Evolutionary conservation across 2,329 filamentous ascomycete genomes (phyloP).

Genomic region (Xylariaceae sp.): DNA sequence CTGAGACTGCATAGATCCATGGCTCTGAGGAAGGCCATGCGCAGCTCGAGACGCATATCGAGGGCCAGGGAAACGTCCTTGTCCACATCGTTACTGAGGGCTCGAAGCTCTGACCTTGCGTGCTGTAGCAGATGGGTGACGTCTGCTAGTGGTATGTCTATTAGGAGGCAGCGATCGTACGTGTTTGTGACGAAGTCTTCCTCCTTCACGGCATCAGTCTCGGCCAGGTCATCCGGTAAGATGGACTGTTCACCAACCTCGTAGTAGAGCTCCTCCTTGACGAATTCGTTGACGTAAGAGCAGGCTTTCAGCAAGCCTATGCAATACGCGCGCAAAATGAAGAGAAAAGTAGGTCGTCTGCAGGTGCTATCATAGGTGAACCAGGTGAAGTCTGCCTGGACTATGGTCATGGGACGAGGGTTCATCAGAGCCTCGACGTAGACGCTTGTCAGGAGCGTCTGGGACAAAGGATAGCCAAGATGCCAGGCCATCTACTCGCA

Average conservation of each 20-base stretch:
- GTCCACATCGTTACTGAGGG: conserved; percentile 17
- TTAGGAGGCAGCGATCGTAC: conserved; percentile 72
- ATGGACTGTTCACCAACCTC: conserved; percentile 52
- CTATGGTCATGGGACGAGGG: conserved; percentile 55
- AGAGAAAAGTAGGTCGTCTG: conserved; percentile 40
- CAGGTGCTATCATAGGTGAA: no score
- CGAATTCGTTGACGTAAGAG: conserved; percentile 66
- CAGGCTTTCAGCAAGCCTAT: conserved; percentile 78
- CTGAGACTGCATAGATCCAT: conserved; percentile 40
- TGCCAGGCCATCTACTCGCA: conserved; percentile 80
- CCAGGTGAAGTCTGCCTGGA: conserved; percentile 59
- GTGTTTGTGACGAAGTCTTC: conserved; percentile 95
- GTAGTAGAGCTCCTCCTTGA: conserved; percentile 81
- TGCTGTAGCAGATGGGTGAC: conserved; percentile 46
- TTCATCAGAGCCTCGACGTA: conserved; percentile 80
- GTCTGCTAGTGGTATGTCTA: conserved; percentile 49
- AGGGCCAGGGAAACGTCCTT: conserved; percentile 47
- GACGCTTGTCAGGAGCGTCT: conserved; percentile 87
- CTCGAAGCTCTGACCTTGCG: conserved; percentile 29
- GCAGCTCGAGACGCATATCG: conserved; percentile 55
- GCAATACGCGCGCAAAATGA: conserved; percentile 77
- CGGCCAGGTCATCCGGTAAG: neutral
- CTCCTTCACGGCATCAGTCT: conserved; percentile 48
- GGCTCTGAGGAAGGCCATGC: conserved; percentile 54
- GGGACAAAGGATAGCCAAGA: conserved; percentile 87